These are phyloP conservation scores for Escallonia herrerae DNA, from an alignment of 129 eudicot species.

Conservation along the genomic window DNA sequence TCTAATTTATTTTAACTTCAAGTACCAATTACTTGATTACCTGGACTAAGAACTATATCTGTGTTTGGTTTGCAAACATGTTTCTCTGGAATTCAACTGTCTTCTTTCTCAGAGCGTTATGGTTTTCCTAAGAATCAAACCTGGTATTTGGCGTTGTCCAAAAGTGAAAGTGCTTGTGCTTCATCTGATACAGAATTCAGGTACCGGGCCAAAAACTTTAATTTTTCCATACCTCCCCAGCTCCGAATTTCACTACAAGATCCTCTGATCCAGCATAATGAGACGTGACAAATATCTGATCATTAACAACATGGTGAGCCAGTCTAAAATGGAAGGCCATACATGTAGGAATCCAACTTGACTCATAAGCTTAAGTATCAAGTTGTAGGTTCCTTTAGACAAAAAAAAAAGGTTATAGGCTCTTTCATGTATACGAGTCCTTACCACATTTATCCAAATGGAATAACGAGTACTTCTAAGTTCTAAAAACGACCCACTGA, in stretches of 20 bases:
- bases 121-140: conserved; percentile 7
- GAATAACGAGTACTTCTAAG: too few relatives aligned
- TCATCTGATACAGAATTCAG: conserved; percentile 29
- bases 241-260: conserved; percentile 30
- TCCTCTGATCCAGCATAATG: conserved; percentile 58
- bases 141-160: conserved; percentile 70
- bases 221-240: conserved; percentile 59
- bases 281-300: conserved; percentile 46
- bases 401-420: neutral
- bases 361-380: neutral
- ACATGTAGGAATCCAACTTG: too few relatives aligned
- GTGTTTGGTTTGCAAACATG: too few relatives aligned
- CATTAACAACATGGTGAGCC: too few relatives aligned
- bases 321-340: too few relatives aligned
- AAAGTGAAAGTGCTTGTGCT: conserved; percentile 30
- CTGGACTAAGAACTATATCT: too few relatives aligned
- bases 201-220: conserved; percentile 68
- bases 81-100: too few relatives aligned
- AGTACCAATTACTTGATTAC: too few relatives aligned
- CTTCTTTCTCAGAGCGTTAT: too few relatives aligned
- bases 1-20: too few relatives aligned
- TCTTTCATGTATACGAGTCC: neutral
- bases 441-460: too few relatives aligned
- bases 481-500: neutral
- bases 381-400: neutral